Evolutionary conservation across 352 stramenopile genomes (phyloP).

Genomic region (Heterotrichella gracilis): DNA sequence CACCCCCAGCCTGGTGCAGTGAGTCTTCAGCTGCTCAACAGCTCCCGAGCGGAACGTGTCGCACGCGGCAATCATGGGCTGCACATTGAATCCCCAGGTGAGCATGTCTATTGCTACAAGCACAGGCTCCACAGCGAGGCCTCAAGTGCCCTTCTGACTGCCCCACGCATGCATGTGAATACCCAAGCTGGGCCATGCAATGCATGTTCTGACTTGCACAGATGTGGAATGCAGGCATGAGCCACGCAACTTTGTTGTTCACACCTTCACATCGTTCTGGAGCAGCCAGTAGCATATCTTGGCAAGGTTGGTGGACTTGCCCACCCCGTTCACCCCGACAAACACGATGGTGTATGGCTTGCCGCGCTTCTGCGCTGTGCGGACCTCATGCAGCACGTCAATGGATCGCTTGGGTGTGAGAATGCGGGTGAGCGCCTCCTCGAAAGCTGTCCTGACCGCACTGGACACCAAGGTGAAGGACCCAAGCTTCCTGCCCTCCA

Average conservation of each 20-base stretch:
- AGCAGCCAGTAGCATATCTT: slow-evolving; percentile 96
- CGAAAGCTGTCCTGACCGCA: slow-evolving; percentile 62
- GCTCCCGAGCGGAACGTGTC: slow-evolving; percentile 91
- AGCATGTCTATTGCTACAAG: no score
- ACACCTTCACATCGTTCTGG: slow-evolving; percentile 63
- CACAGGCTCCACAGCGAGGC: no score
- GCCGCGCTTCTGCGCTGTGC: slow-evolving; percentile 20
- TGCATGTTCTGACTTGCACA: not conserved
- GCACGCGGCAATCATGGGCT: slow-evolving; percentile 56
- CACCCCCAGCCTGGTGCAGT: slow-evolving; percentile 71
- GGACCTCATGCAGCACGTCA: slow-evolving; percentile 52
- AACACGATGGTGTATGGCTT: slow-evolving; percentile 87
- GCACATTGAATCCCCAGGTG: no score
- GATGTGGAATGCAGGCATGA: not conserved
- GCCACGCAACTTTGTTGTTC: slow-evolving; percentile 16
- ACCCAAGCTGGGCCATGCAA: not conserved
- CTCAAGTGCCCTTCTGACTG: no score
- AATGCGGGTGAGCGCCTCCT: slow-evolving; percentile 59
- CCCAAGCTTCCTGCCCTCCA: slow-evolving; percentile 66
- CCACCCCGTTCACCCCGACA: slow-evolving; percentile 87
- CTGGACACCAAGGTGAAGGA: slow-evolving; percentile 56
- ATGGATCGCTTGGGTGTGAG: slow-evolving; percentile 68
- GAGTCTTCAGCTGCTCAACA: slow-evolving; percentile 85
- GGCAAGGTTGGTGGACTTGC: slow-evolving; percentile 85
- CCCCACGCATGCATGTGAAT: no score